Percentiles rank a stretch among this genome's conserved stretches.
phyloP scores from a whole-genome alignment of 2,329 filamentous ascomycete species.

The Stagonosporopsis tanaceti region DNA sequence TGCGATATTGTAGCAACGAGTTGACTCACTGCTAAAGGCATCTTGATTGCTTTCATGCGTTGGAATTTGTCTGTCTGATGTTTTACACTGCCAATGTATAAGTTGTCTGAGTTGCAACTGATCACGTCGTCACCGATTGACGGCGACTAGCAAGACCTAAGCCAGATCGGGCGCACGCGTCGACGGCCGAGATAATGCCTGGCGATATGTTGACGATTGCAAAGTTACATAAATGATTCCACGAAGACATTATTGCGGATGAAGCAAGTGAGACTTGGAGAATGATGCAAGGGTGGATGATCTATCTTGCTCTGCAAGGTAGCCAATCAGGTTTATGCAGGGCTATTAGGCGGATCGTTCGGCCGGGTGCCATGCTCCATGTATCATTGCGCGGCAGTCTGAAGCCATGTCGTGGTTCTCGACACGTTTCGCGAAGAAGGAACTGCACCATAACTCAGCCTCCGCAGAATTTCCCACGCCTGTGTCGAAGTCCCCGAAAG shows the following conservation, averaged over 20 bases:
- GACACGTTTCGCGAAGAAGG: background rate
- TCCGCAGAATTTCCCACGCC: background rate
- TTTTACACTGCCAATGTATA: background rate
- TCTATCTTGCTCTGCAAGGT: conserved; percentile 3
- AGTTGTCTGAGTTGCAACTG: background rate
- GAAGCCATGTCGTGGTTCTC: conserved; percentile 28
- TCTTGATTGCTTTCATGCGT: conserved; percentile 33
- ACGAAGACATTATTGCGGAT: background rate
- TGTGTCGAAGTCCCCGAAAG: background rate
- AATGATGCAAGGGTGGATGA: background rate
- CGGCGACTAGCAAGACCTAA: conserved; percentile 20
- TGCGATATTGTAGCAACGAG: background rate
- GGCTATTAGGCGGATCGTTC: conserved; percentile 15
- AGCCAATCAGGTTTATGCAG: conserved; percentile 9
- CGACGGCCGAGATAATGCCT: conserved; percentile 1
- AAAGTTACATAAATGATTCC: background rate
- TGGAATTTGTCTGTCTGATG: background rate
- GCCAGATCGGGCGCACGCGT: conserved; percentile 19
- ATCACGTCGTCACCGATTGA: conserved; percentile 21
- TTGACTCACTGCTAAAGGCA: conserved; percentile 44
- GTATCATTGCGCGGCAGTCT: conserved; percentile 21
- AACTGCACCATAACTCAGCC: background rate
- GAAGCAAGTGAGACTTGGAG: background rate
- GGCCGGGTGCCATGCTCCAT: conserved; percentile 20
- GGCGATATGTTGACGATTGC: conserved; percentile 8